Base-by-base conservation (phyloP, 2,329 filamentous ascomycete species). In the Nemania sp. region DNA sequence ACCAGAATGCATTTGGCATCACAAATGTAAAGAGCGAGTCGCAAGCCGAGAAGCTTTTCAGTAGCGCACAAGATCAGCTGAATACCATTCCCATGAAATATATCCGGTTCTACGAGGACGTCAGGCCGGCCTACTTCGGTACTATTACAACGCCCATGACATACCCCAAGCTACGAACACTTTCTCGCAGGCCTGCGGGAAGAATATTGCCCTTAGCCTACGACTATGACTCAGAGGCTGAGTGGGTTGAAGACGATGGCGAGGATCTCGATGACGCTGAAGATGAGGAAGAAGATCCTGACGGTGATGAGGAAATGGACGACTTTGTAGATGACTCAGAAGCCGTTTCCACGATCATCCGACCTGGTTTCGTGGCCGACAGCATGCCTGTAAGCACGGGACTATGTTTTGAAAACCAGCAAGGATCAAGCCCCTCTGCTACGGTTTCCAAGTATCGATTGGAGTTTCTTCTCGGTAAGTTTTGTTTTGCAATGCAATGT, bases 261-360 rank as follows among this genome's bases (percentile, higher is more conserved):
- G 82, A 82, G 46, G 80, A 83, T 21, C 61, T 73, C 63, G 84
- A 81, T 12, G 85, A 86, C 62, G 83, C 86, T 55, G 85, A 86
- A 32, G 89, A 89, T 25, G 89, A 90, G 45, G 87, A 90, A 51
- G 82, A 91, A 2, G 87, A 86, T 13, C 83, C 88, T 2, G 79
- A 88, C 25, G 88, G 90, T 18, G 87, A 90, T 15, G 90, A 91
- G 64, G 92, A 96, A 61, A 90, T 97, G 87, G 91, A 92, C 3
- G 93, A 87, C 17, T 97, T 97, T 71, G 80, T 97, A 1, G 93
- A 97, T 67, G 91, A 96, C 68, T 91, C 91, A 5, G 91, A 96
- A 54, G 91, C 95, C 62, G 71, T 65, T 21, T 59, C 66, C 18
- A 62, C 68, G 17, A 59, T 67, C 10, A 54, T 55, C 20, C 71